Conservation (phyloP, 352 stramenopile species). For the Aphanomyces invadans region DNA sequence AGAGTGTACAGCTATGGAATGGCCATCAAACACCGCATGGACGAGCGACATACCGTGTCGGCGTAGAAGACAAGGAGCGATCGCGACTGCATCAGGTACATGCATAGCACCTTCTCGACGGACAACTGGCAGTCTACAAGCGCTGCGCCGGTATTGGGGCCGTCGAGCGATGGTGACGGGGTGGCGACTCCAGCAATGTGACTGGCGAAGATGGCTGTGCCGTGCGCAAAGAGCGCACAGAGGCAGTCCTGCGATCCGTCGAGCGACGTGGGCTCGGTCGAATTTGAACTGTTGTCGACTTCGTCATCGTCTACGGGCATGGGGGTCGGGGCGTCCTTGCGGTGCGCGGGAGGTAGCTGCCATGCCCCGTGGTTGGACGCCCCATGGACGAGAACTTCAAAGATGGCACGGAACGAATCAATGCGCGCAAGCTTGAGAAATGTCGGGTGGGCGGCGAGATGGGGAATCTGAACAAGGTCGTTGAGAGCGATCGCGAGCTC, state of each 20-base stretch:
- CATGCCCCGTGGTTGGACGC: not conserved
- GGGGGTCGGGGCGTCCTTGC: not conserved
- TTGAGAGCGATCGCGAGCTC: conserved; percentile 11
- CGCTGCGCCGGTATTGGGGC: not conserved
- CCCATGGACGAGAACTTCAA: not conserved
- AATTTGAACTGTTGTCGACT: not conserved
- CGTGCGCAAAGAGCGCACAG: not conserved
- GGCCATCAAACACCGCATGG: too few relatives aligned
- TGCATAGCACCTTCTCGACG: conserved; percentile 18
- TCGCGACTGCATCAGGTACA: conserved; percentile 48
- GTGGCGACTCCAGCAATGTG: not conserved
- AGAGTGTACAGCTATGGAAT: conserved; percentile 58
- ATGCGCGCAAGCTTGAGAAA: conserved; percentile 4
- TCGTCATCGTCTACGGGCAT: not conserved
- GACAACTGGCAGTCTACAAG: too few relatives aligned
- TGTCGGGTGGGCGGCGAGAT: conserved; percentile 1
- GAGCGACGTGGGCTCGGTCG: conserved; percentile 3
- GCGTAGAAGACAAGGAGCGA: conserved; percentile 73
- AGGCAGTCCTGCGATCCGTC: not conserved
- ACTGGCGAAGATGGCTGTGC: not conserved
- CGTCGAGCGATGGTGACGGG: not conserved
- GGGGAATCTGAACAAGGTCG: conserved; percentile 12
- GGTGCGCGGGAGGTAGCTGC: not conserved
- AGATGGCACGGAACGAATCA: conserved; percentile 1
- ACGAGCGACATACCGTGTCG: conserved; percentile 53